Conservation (phyloP, 352 stramenopile genomes). For the Pythium monospermum region DNA sequence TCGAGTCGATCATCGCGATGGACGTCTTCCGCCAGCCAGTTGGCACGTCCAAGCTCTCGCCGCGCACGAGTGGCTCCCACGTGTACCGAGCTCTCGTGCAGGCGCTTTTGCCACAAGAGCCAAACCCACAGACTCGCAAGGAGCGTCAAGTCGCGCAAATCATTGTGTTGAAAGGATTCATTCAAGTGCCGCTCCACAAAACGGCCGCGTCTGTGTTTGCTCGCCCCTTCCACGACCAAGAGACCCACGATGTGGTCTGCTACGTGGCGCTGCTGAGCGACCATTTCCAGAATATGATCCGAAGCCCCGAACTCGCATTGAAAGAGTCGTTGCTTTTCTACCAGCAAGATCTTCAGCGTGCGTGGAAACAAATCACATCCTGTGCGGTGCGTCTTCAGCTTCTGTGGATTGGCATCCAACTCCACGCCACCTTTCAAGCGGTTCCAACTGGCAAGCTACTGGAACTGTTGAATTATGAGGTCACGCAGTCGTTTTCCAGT, state of each 20-base stretch:
- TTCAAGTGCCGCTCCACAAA: constrained; percentile 42
- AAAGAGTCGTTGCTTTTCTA: constrained; percentile 64
- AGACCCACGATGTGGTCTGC: constrained; percentile 27
- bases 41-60: constrained; percentile 22
- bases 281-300: constrained; percentile 46
- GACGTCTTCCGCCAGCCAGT: constrained; percentile 19
- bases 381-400: constrained; percentile 49
- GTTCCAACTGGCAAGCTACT: constrained; percentile 32
- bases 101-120: constrained; percentile 22
- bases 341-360: constrained; percentile 42
- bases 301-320: constrained; percentile 28
- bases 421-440: constrained; percentile 29
- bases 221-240: constrained; percentile 6
- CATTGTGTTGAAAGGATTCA: constrained; percentile 58
- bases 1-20: constrained; percentile 23
- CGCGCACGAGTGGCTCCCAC: constrained; percentile 12
- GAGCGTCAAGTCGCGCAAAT: constrained; percentile 48
- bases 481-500: constrained; percentile 13
- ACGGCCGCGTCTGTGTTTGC: constrained; percentile 21
- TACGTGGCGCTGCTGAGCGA: constrained; percentile 53
- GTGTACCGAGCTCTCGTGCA: constrained; percentile 44
- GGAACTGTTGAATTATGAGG: constrained; percentile 40
- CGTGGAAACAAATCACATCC: constrained; percentile 41
- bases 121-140: not conserved
- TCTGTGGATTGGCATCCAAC: constrained; percentile 46